Percentiles rank a stretch among this genome's conserved stretches.
Conservation (phyloP, 139 green algal genomes). For the Chlamydomonas incerta region DNA sequence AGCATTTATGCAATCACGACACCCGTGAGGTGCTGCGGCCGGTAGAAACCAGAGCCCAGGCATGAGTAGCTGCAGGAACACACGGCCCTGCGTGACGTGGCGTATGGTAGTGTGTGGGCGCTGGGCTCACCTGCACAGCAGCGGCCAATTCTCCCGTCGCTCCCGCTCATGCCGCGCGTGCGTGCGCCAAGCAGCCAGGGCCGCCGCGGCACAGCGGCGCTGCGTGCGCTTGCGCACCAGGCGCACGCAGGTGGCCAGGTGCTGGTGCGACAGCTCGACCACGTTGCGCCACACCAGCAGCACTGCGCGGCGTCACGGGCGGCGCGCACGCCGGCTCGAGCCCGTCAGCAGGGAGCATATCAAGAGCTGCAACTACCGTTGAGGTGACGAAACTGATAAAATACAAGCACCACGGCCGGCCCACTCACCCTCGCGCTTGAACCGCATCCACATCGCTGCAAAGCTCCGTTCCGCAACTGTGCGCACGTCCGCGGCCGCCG, state of each 20-base stretch:
- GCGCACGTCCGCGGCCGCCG: not conserved
- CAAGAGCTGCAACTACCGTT: too few species aligned
- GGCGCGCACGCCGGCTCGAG: too few species aligned
- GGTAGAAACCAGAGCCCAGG: too few species aligned
- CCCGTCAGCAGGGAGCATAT: too few species aligned
- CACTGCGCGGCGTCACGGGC: not conserved
- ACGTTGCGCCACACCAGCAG: not conserved
- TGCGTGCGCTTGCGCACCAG: not conserved
- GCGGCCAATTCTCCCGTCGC: slow-evolving; percentile 30
- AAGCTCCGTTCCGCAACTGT: not conserved
- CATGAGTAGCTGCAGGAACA: too few species aligned
- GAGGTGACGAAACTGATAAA: too few species aligned
- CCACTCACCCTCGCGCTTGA: slow-evolving; percentile 16
- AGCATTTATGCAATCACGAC: too few species aligned
- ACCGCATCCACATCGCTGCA: not conserved
- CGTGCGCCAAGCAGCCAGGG: not conserved
- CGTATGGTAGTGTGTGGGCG: too few species aligned
- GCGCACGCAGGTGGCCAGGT: not conserved
- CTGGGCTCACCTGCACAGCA: slow-evolving; percentile 38
- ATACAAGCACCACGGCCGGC: too few species aligned
- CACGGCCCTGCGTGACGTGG: too few species aligned
- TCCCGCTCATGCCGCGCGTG: not conserved
- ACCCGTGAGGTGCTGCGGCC: not conserved
- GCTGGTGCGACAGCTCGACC: not conserved
- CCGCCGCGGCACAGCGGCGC: not conserved